Evolutionary conservation across 2,329 filamentous ascomycete genomes (phyloP).

Genomic region (Helotiales sp.): DNA sequence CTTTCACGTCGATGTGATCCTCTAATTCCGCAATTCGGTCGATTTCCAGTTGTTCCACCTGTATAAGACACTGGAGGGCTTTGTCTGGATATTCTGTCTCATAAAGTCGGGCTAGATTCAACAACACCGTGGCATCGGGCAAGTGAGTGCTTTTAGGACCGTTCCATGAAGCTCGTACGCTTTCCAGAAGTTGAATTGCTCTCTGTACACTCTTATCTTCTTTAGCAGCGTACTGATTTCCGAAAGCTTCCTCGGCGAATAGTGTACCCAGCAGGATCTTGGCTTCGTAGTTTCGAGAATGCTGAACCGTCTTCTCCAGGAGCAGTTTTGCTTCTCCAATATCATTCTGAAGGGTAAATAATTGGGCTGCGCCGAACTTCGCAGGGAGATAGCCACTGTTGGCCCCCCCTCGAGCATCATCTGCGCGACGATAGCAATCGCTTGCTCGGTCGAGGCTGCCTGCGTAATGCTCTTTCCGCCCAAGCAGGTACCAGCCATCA

Average conservation of each 20-base stretch:
- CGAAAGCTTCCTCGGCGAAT: conserved; percentile 93
- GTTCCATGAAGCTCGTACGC: conserved; percentile 87
- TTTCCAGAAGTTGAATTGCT: conserved; percentile 84
- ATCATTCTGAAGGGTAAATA: conserved; percentile 83
- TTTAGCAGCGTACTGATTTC: conserved; percentile 72
- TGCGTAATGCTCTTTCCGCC: conserved; percentile 86
- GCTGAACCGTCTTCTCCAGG: conserved; percentile 91
- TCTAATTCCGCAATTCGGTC: conserved; percentile 77
- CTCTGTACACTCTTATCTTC: conserved; percentile 91
- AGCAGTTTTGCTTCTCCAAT: conserved; percentile 90
- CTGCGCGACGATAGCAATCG: conserved; percentile 87
- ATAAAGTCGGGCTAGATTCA: conserved; percentile 91
- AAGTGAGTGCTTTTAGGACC: conserved; percentile 83
- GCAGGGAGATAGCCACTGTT: conserved; percentile 91
- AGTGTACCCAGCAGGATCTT: conserved; percentile 93
- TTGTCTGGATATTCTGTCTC: conserved; percentile 86
- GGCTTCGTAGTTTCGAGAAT: conserved; percentile 81
- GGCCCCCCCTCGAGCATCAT: conserved; percentile 86
- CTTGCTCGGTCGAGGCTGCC: conserved; percentile 75
- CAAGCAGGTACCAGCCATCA: conserved; percentile 95
- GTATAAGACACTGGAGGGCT: conserved; percentile 86
- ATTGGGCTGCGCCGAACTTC: conserved; percentile 91
- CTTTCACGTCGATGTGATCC: conserved; percentile 62
- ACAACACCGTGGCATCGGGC: conserved; percentile 83
- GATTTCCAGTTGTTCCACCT: conserved; percentile 89